Percentiles rank a stretch among this genome's conserved stretches.
Evolutionary conservation across 345 rosid species (phyloP).

Genomic region (Diplotaxis tenuifolia): DNA sequence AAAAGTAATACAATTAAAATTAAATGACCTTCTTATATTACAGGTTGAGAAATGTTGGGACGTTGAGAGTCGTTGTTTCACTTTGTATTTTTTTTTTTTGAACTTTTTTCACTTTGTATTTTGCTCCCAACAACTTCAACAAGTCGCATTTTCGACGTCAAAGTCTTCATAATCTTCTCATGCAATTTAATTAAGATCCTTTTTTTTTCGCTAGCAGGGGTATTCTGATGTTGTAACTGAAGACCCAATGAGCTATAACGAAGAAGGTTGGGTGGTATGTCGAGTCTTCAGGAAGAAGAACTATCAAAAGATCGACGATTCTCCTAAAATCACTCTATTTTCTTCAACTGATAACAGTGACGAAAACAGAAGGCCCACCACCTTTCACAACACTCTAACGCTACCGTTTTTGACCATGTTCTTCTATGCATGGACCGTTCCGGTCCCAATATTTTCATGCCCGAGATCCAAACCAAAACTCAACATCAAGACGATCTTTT

Average conservation of each 20-base stretch:
- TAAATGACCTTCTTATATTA: no score
- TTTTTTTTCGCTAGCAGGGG: conserved; percentile 12
- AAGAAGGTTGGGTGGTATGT: conserved; percentile 99
- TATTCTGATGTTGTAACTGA: conserved; percentile 29
- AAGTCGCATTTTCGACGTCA: not conserved
- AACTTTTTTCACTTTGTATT: no score
- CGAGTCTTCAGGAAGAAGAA: conserved; percentile 91
- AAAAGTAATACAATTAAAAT: not conserved
- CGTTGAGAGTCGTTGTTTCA: no score
- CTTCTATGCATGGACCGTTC: conserved; percentile 67
- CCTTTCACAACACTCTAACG: conserved; percentile 35
- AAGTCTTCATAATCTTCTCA: not conserved
- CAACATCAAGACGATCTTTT: conserved; percentile 30
- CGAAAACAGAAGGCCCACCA: conserved; percentile 39
- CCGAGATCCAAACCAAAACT: conserved; percentile 43
- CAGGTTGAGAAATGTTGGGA: no score
- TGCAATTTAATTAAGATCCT: not conserved
- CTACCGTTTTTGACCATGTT: conserved; percentile 62
- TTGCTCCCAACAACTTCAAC: not conserved
- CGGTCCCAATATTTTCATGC: conserved; percentile 40
- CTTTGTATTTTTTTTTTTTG: no score
- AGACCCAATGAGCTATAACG: conserved; percentile 45
- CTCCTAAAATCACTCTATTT: conserved; percentile 55
- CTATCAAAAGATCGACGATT: conserved; percentile 76
- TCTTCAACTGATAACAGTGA: conserved; percentile 41